A percentile compares a stretch with the other conserved stretches of the same genome.
phyloP scores from a whole-genome alignment of 2,329 filamentous ascomycete species.

The Nemania sp. region DNA sequence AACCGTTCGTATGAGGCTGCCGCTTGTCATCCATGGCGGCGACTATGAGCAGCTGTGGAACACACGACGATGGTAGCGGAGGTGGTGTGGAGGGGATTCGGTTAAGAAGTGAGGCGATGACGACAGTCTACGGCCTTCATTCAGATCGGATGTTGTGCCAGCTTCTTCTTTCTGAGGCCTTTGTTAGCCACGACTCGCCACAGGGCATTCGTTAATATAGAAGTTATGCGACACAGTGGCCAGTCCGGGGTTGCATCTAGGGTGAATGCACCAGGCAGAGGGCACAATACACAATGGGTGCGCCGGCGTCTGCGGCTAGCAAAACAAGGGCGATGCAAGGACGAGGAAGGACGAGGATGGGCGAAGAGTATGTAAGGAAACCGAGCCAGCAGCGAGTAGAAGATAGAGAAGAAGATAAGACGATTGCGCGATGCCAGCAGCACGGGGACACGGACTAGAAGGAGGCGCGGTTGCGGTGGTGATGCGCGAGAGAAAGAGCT shows the following conservation, averaged over 20 bases:
- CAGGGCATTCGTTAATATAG: neutral
- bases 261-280: slow-evolving; percentile 9
- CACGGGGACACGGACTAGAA: neutral
- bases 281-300: slow-evolving; percentile 1
- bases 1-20: slow-evolving; percentile 45
- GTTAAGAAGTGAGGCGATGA: neutral
- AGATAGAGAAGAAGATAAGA: neutral
- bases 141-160: neutral
- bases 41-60: neutral
- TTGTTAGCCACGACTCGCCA: neutral
- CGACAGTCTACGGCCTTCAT: neutral
- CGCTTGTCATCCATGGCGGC: slow-evolving; percentile 30
- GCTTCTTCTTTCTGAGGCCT: neutral
- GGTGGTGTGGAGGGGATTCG: slow-evolving; percentile 2
- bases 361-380: slow-evolving; percentile 4
- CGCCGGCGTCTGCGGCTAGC: neutral
- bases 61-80: neutral
- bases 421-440: slow-evolving; percentile 4
- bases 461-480: neutral
- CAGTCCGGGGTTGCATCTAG: slow-evolving; percentile 7
- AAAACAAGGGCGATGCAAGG: neutral
- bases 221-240: slow-evolving; percentile 4
- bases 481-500: neutral
- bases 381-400: slow-evolving; percentile 14
- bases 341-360: neutral